Evolutionary conservation across 176 grass and related monocot genomes (phyloP).

Genomic region (Juncus inflexus): DNA sequence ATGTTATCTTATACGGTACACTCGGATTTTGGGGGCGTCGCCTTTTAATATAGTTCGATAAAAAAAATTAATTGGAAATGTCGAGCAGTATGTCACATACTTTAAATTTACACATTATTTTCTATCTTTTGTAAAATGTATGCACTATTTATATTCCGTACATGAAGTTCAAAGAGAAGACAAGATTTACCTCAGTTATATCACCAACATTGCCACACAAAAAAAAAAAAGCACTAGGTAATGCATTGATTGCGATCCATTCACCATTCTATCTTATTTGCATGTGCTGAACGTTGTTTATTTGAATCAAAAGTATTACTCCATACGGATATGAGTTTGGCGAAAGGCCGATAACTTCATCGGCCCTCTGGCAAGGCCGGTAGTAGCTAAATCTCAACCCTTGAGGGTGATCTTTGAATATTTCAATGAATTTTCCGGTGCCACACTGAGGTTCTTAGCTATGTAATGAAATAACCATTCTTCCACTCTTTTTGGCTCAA

Average conservation of each 20-base stretch:
- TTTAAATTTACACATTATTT: too few relatives aligned
- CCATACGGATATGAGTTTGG: constrained; percentile 45
- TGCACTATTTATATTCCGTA: too few relatives aligned
- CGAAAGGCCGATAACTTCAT: constrained; percentile 53
- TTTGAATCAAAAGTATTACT: constrained; percentile 45
- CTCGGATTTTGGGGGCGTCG: too few relatives aligned
- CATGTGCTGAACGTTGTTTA: constrained; percentile 46
- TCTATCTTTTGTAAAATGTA: too few relatives aligned
- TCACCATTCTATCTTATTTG: constrained; percentile 47
- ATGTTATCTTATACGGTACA: too few relatives aligned
- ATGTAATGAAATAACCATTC: constrained; percentile 21
- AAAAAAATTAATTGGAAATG: too few relatives aligned
- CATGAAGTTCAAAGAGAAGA: neutral
- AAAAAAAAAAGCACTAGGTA: constrained; percentile 22
- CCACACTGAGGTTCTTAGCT: constrained; percentile 30
- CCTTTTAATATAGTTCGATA: too few relatives aligned
- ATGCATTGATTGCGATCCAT: constrained; percentile 38
- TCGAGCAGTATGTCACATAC: too few relatives aligned
- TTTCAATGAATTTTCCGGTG: constrained; percentile 16
- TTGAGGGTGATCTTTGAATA: constrained; percentile 28
- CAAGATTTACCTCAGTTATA: constrained; percentile 37
- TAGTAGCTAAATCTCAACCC: constrained; percentile 45
- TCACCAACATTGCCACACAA: constrained; percentile 45
- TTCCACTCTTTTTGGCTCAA: constrained; percentile 26
- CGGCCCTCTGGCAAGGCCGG: constrained; percentile 35